These are phyloP conservation scores for Ogataea neopini DNA, from an alignment of 805 yeast genomes.

Conservation along the genomic window DNA sequence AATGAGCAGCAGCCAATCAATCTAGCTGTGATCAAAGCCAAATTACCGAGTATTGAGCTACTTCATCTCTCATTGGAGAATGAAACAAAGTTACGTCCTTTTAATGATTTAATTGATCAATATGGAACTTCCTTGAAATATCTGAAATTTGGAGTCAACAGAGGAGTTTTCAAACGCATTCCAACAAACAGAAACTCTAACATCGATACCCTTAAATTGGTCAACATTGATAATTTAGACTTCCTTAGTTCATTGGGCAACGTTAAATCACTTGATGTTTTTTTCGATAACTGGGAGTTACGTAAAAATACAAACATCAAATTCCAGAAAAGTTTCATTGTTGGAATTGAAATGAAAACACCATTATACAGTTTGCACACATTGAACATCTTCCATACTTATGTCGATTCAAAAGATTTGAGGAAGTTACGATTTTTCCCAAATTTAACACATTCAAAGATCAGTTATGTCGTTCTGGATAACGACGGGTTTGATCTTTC, in stretches of 20 bases:
- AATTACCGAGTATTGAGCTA: constrained; percentile 28
- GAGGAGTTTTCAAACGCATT: constrained; percentile 30
- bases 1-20: constrained; percentile 35
- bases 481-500: constrained; percentile 32
- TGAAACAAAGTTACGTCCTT: constrained; percentile 31
- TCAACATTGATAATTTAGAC: constrained; percentile 32
- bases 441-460: constrained; percentile 32
- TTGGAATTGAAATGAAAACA: constrained; percentile 23
- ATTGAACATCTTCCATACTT: constrained; percentile 33
- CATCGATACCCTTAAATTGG: constrained; percentile 30
- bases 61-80: constrained; percentile 33
- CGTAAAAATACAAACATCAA: constrained; percentile 29
- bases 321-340: constrained; percentile 27
- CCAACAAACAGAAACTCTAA: constrained; percentile 23
- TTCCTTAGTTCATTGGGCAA: constrained; percentile 27
- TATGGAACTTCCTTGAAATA: constrained; percentile 25
- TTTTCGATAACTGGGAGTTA: constrained; percentile 35
- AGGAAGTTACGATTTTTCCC: constrained; percentile 29
- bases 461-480: constrained; percentile 32
- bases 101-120: constrained; percentile 30
- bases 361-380: constrained; percentile 23
- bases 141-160: constrained; percentile 34
- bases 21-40: constrained; percentile 27
- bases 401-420: constrained; percentile 30
- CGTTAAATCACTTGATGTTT: constrained; percentile 31